Conservation (phyloP, 441 rosid genomes). For the Gossypium trilobum region DNA sequence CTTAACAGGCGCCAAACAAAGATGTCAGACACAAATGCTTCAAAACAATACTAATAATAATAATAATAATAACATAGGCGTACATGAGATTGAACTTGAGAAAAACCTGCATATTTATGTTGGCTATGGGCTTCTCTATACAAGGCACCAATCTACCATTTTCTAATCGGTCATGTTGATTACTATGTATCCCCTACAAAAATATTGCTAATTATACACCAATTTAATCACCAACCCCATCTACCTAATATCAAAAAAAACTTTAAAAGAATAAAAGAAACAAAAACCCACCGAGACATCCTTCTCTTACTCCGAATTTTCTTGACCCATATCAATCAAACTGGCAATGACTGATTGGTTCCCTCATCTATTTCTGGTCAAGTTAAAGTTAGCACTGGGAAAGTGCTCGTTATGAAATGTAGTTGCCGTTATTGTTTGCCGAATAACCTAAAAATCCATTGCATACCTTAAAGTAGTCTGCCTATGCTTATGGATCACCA, state of each 20-base stretch:
- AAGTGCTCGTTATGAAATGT: not conserved
- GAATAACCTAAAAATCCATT: not conserved
- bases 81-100: not conserved
- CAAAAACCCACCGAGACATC: not conserved
- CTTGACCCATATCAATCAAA: slow-evolving; percentile 10
- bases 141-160: not conserved
- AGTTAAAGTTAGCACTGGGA: not conserved
- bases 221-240: not conserved
- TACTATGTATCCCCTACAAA: not conserved
- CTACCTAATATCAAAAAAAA: not conserved
- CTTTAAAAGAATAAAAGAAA: not conserved
- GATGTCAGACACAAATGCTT: not conserved
- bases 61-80: not conserved
- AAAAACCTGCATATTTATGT: not conserved
- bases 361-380: not conserved
- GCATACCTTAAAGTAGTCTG: not conserved
- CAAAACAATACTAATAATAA: not conserved
- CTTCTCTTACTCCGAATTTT: not conserved
- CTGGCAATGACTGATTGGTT: not conserved
- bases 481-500: slow-evolving; percentile 32
- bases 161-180: not conserved
- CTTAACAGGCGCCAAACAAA: not conserved
- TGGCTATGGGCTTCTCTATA: not conserved
- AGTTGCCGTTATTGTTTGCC: not conserved
- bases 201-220: slow-evolving; percentile 1